Evolutionary conservation across 805 yeast species (phyloP), one percentile per base, ranked within the genome.

Genomic region (Lipomyces lipofer): DNA sequence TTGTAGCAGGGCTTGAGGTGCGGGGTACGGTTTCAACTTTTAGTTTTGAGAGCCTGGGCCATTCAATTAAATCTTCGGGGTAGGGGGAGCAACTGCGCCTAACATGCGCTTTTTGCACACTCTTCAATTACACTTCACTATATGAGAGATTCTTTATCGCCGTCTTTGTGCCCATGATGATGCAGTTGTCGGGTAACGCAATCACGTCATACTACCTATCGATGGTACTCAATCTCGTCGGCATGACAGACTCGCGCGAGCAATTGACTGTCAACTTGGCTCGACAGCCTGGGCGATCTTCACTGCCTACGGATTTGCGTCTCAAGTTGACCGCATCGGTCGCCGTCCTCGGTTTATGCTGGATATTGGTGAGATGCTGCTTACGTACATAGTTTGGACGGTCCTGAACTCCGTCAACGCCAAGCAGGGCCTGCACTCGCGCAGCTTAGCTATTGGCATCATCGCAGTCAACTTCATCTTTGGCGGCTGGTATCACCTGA

Each of bases 221-320:
- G 55, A 72, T 74, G 61, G 84, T 81, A 10, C 72, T 81, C 59
- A 64, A 68, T 54, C 75, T 81, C 24, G 78, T 81, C 64, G 84
- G 85, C 54, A 76, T 80, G 62, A 77, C 78, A 45, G 75, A 76
- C n/a, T n/a, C n/a, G n/a, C n/a, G n/a, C n/a, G n/a, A n/a, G n/a
- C n/a, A n/a, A n/a, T n/a, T n/a, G n/a, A n/a, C n/a, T n/a, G n/a
- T n/a, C n/a, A n/a, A n/a, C n/a, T n/a, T n/a, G n/a, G n/a, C n/a
- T n/a, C n/a, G n/a, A n/a, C n/a, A n/a, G n/a, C n/a, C n/a, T n/a
- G n/a, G n/a, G n/a, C n/a, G n/a, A n/a, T n/a, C n/a, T n/a, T n/a
- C n/a, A n/a, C n/a, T n/a, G 74, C 75, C 47, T 67, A 67, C n/a
- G 58, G 67, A 17, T 56, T 67, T 9, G 69, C 71, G 2, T 28